phyloP scores from a whole-genome alignment of 176 grass and related monocot species.

The Cocos nucifera region DNA sequence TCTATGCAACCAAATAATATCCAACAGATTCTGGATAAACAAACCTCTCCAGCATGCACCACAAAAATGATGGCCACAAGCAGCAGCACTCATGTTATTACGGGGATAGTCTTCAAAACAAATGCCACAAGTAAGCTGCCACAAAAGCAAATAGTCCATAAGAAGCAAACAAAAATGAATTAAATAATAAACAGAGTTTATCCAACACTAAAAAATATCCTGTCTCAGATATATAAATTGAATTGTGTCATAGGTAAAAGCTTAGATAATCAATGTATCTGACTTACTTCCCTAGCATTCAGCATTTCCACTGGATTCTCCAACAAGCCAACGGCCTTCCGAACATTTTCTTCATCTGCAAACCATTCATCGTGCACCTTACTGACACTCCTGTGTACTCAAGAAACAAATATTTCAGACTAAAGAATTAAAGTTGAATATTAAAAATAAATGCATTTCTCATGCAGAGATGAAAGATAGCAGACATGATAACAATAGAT shows the following conservation, averaged over 20 bases:
- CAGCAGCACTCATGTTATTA: constrained; percentile 51
- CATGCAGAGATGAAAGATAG: no score
- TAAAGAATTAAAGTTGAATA: background rate
- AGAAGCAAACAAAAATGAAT: constrained; percentile 9
- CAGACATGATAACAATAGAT: no score
- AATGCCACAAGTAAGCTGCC: constrained; percentile 90
- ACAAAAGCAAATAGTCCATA: constrained; percentile 25
- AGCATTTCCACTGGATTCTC: constrained; percentile 52
- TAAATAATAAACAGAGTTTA: background rate
- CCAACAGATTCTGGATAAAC: background rate
- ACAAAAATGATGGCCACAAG: constrained; percentile 97
- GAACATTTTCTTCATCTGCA: constrained; percentile 88
- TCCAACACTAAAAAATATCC: no score
- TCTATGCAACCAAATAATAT: background rate
- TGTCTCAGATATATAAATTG: no score
- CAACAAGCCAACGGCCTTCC: constrained; percentile 79
- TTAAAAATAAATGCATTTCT: no score
- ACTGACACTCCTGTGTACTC: constrained; percentile 77
- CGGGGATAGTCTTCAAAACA: constrained; percentile 83
- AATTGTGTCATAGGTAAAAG: no score
- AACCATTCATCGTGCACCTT: constrained; percentile 99
- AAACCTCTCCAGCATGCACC: constrained; percentile 85
- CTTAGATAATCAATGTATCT: background rate
- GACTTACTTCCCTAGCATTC: constrained; percentile 73
- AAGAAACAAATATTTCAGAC: constrained; percentile 8